phyloP scores from a whole-genome alignment of 179 eudicot species.

The Vitellaria paradoxa region DNA sequence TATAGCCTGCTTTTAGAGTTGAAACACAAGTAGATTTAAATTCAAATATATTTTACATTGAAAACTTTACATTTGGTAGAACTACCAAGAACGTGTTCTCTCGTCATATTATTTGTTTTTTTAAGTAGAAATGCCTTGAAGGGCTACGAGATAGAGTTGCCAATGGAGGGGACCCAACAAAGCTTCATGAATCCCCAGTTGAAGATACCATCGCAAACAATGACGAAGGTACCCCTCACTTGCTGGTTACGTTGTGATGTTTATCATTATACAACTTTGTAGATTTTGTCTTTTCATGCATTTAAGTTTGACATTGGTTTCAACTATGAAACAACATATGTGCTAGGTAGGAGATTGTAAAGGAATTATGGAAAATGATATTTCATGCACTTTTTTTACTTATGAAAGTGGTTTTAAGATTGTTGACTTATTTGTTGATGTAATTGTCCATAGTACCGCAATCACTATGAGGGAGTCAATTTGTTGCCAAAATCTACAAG shows the following conservation, averaged over 20 bases:
- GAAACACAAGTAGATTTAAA: not conserved
- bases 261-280: not conserved
- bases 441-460: too few species aligned
- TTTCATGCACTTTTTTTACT: too few species aligned
- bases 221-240: slow-evolving; percentile 47
- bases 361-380: not conserved
- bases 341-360: not conserved
- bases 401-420: too few species aligned
- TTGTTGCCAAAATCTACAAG: too few species aligned
- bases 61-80: not conserved
- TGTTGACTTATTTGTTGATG: too few species aligned
- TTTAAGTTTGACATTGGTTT: not conserved
- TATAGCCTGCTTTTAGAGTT: not conserved
- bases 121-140: slow-evolving; percentile 50
- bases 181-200: slow-evolving; percentile 49
- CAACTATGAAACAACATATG: not conserved
- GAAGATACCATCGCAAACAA: slow-evolving; percentile 31
- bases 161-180: slow-evolving; percentile 77
- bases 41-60: not conserved
- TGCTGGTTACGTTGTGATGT: not conserved
- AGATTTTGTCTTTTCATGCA: not conserved
- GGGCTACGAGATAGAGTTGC: slow-evolving; percentile 78
- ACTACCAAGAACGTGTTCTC: slow-evolving; percentile 1
- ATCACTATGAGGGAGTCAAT: too few species aligned
- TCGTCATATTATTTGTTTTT: slow-evolving; percentile 4